A percentile compares a stretch with the other conserved stretches of the same genome.
phyloP scores from a whole-genome alignment of 108 stramenopile species.

The Chaetoceros muelleri region DNA sequence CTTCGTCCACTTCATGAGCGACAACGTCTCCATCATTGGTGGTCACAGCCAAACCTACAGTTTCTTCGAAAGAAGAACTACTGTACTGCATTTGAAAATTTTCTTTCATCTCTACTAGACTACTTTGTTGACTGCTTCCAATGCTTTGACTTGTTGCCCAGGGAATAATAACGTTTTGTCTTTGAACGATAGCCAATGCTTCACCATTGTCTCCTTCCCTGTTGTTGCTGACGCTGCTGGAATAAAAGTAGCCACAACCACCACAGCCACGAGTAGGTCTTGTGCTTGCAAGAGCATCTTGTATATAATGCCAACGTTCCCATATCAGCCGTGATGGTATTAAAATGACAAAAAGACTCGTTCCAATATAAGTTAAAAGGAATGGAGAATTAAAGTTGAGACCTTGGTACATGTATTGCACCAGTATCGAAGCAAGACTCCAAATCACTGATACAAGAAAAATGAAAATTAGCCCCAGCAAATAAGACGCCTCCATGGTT shows the following conservation, averaged over 20 bases:
- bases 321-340: slow-evolving; percentile 37
- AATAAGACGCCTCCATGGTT: slow-evolving; percentile 24
- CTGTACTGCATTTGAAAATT: no score
- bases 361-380: slow-evolving; percentile 85
- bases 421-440: slow-evolving; percentile 74
- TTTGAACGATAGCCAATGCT: no score
- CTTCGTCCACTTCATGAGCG: slow-evolving; percentile 3
- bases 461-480: slow-evolving; percentile 76
- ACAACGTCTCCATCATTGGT: neutral
- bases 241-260: no score
- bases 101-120: no score
- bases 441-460: slow-evolving; percentile 73
- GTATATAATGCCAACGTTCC: slow-evolving; percentile 20
- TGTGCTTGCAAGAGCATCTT: no score
- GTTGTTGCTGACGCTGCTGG: neutral
- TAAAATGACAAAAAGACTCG: slow-evolving; percentile 63
- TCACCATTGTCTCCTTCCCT: neutral
- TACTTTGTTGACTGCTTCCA: no score
- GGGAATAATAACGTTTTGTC: no score
- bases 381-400: slow-evolving; percentile 79
- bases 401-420: slow-evolving; percentile 75
- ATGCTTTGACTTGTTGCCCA: neutral
- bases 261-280: no score
- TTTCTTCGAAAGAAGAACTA: no score
- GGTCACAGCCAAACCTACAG: neutral